phyloP scores from a whole-genome alignment of 768 basidiomycete species.

The Ephemerocybe angulata region DNA sequence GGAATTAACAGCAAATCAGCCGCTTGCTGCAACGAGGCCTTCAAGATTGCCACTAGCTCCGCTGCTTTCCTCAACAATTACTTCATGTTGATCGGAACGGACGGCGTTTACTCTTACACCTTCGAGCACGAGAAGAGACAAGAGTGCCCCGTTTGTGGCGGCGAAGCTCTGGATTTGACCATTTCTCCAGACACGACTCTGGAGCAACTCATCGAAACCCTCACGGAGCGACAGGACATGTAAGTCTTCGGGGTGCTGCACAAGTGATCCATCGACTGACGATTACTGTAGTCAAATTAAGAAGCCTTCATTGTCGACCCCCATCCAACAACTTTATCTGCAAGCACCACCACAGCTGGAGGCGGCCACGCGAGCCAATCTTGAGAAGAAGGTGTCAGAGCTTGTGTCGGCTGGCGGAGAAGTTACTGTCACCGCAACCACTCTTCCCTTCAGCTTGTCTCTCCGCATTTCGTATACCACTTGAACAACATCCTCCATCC shows the following conservation, averaged over 20 bases:
- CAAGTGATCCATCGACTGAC: background rate
- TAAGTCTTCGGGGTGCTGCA: conserved; percentile 35
- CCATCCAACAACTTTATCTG: conserved; percentile 79
- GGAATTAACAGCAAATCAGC: conserved; percentile 41
- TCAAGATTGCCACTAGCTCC: conserved; percentile 95
- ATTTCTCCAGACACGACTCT: conserved; percentile 74
- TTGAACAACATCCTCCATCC: background rate
- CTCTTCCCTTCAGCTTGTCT: conserved; percentile 82
- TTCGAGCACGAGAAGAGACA: conserved; percentile 91
- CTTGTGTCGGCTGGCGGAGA: conserved; percentile 74
- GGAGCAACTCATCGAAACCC: conserved; percentile 82
- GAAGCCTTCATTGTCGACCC: conserved; percentile 85
- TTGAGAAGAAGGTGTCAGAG: conserved; percentile 82
- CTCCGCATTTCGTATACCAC: conserved; percentile 52
- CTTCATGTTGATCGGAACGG: conserved; percentile 97
- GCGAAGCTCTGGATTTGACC: conserved; percentile 73
- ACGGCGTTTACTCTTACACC: conserved; percentile 94
- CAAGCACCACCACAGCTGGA: conserved; percentile 93
- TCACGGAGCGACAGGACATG: conserved; percentile 89
- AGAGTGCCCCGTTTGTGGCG: conserved; percentile 97
- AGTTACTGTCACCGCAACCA: conserved; percentile 82
- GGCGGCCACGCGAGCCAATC: conserved; percentile 83
- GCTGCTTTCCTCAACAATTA: conserved; percentile 96
- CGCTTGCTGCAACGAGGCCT: conserved; percentile 97
- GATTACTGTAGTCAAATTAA: conserved; percentile 78